phyloP scores from a whole-genome alignment of 140 eudicot species.

The Anethum foeniculum region DNA sequence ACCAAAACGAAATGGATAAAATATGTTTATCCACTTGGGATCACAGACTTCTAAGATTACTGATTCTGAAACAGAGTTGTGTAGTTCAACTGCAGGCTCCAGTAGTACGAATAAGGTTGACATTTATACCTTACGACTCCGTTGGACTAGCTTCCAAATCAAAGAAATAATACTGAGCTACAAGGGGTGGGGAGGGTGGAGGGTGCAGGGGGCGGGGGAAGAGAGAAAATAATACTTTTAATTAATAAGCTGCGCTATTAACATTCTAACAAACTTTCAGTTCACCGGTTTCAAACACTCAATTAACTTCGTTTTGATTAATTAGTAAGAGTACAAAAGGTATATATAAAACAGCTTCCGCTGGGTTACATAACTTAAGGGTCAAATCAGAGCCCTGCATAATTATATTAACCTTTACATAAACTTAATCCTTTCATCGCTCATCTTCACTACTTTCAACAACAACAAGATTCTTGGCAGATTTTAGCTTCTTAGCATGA shows the following conservation, averaged over 20 bases:
- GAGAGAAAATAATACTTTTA: neutral
- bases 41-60: too few relatives aligned
- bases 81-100: too few relatives aligned
- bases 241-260: neutral
- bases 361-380: neutral
- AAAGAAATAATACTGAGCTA: neutral
- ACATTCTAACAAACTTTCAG: neutral
- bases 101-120: neutral
- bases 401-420: neutral
- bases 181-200: too few relatives aligned
- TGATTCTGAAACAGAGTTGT: neutral
- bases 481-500: constrained; percentile 43
- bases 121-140: neutral
- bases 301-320: neutral
- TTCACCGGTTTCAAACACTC: neutral
- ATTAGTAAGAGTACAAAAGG: neutral
- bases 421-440: constrained; percentile 19
- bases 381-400: neutral
- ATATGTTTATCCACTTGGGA: too few relatives aligned
- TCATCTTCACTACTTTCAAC: constrained; percentile 85
- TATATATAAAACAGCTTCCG: neutral
- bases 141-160: neutral
- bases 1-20: too few relatives aligned
- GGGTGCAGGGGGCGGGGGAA: too few relatives aligned
- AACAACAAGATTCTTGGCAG: constrained; percentile 42